These are phyloP conservation scores for Coemansia sp. DNA, from an alignment of 192 early-diverging fungal species.

Conservation along the genomic window DNA sequence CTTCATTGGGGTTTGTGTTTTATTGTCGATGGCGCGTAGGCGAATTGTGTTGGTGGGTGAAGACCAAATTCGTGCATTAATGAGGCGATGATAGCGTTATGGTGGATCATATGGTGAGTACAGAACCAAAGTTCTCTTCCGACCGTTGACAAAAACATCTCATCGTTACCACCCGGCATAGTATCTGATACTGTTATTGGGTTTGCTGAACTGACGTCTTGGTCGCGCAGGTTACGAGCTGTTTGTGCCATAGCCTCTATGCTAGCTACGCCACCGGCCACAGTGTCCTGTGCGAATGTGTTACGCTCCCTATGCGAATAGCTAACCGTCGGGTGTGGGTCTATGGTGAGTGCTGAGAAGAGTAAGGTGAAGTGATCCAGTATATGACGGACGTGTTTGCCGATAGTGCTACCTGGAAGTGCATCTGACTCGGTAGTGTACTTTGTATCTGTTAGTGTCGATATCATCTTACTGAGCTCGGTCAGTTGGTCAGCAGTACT, in stretches of 20 bases:
- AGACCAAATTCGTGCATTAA: slow-evolving; percentile 42
- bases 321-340: slow-evolving; percentile 2
- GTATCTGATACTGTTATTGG: slow-evolving; percentile 18
- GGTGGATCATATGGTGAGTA: slow-evolving; percentile 55
- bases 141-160: slow-evolving; percentile 32
- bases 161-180: slow-evolving; percentile 15
- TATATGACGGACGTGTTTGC: slow-evolving; percentile 58
- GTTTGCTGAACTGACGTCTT: not conserved
- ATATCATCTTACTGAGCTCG: slow-evolving; percentile 13
- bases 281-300: slow-evolving; percentile 15
- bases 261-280: slow-evolving; percentile 9
- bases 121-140: slow-evolving; percentile 57
- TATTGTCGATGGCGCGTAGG: slow-evolving; percentile 51
- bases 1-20: slow-evolving; percentile 15
- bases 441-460: slow-evolving; percentile 10
- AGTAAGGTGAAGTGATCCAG: slow-evolving; percentile 53
- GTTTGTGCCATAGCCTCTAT: slow-evolving; percentile 10
- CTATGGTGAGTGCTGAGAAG: slow-evolving; percentile 3
- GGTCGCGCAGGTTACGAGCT: not conserved
- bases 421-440: slow-evolving; percentile 35
- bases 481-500: slow-evolving; percentile 17
- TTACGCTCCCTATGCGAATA: slow-evolving; percentile 35
- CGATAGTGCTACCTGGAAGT: slow-evolving; percentile 55
- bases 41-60: slow-evolving; percentile 30
- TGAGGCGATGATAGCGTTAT: slow-evolving; percentile 50